Evolutionary conservation across 1,139 yeast genomes (phyloP), one percentile per base, ranked within the genome.

Genomic region (Suhomyces anneliseae): DNA sequence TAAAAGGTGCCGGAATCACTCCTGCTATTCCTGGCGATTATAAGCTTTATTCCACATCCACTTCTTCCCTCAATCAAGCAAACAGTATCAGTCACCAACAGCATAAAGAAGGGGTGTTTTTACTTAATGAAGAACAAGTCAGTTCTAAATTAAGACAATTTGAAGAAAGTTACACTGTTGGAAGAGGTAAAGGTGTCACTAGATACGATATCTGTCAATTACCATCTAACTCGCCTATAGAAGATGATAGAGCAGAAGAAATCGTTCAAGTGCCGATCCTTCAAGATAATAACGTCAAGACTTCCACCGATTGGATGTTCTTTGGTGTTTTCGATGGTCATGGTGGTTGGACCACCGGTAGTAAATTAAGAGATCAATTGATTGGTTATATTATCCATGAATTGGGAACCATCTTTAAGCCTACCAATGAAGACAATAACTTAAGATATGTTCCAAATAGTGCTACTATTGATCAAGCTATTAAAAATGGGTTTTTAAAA

Each of bases 291-390:
- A 77, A 79, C 52, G 70, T 75, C 46, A 72, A 70, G 46, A 79
- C 82, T 2, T 75, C 80, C 39, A 79, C 95, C 0, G 97, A 92
- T 65, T 87, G 97, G 88, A 87, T 88, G 81, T 90, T 93, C 61
- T 95, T 95, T 79, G 97, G 98, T 3, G 82, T 95, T 0, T 93
- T 86, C 64, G 99, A 93, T 66, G 99, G 99, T 10, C 99, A 93
- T 66, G 90, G 96, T 4, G 99, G 99, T 15, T 90, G 96, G 85
- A 88, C 89, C 50, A 95, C 99, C 1, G 84, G 95, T 50, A 81
- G 90, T 33, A 88, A 85, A 62, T 77, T 93, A 51, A 79, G 96
- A 50, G 95, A 89, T 54, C 84, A 85, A 54, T 74, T 93, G 57
- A 83, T 93, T 32, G 81, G 82, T 47, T 81, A 79, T 56, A 95